A percentile compares a stretch with the other conserved stretches of the same genome.
Conservation (phyloP, 768 basidiomycete species). For the Solioccasus polychromus region DNA sequence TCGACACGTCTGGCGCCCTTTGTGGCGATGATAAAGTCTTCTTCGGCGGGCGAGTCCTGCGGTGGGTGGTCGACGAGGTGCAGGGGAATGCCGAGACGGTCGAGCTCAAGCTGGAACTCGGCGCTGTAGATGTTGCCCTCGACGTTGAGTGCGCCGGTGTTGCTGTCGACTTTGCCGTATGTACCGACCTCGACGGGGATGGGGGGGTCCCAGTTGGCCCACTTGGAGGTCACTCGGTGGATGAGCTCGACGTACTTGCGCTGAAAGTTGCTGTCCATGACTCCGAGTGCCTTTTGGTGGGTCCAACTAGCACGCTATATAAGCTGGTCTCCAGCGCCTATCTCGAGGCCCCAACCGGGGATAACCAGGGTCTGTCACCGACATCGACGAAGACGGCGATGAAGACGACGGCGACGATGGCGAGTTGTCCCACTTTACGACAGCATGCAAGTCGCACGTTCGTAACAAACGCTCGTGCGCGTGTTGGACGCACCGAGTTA, state of each 20-base stretch:
- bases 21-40: slow-evolving; percentile 23
- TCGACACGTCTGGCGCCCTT: slow-evolving; percentile 17
- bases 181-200: slow-evolving; percentile 35
- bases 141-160: slow-evolving; percentile 29
- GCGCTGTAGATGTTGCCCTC: slow-evolving; percentile 34
- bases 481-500: no score
- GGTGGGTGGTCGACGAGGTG: slow-evolving; percentile 16
- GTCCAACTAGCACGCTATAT: no score
- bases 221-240: slow-evolving; percentile 29
- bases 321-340: no score
- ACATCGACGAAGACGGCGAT: no score
- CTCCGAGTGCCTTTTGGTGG: no score
- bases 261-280: no score
- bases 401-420: no score
- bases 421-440: no score
- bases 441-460: no score
- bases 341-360: no score
- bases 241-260: slow-evolving; percentile 39
- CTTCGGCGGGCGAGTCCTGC: slow-evolving; percentile 13
- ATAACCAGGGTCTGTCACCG: no score
- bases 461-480: no score
- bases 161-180: slow-evolving; percentile 29
- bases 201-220: slow-evolving; percentile 39
- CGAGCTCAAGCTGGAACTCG: slow-evolving; percentile 15
- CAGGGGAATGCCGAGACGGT: slow-evolving; percentile 1